Conservation (phyloP, 805 yeast species). For the Metschnikowia similis region DNA sequence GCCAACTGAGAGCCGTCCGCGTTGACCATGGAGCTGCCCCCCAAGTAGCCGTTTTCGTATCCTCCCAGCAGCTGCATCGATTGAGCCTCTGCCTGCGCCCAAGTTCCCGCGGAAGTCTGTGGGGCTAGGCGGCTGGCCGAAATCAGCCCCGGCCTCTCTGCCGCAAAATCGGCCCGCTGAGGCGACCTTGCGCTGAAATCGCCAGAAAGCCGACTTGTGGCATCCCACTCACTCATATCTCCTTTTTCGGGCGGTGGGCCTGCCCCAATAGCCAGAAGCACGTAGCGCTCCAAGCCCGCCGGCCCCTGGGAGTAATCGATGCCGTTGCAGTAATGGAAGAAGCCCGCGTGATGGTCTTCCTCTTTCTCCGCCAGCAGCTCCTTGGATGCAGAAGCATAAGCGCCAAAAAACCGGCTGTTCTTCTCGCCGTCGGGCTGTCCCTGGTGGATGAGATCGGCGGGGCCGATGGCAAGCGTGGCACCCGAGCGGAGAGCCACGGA, state of each 20-base stretch:
- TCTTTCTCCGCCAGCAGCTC: constrained; percentile 15
- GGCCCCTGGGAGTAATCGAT: constrained; percentile 19
- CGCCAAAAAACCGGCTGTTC: constrained; percentile 22
- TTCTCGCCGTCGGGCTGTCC: constrained; percentile 32
- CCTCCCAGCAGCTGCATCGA: neutral
- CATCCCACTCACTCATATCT: constrained; percentile 9
- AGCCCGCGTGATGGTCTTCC: constrained; percentile 39
- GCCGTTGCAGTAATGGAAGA: constrained; percentile 38
- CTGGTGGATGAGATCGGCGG: constrained; percentile 38
- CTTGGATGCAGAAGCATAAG: constrained; percentile 21
- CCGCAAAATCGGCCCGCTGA: too few relatives aligned
- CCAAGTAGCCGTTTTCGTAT: neutral
- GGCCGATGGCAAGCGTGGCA: constrained; percentile 22
- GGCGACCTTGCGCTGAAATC: neutral
- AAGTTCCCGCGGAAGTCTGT: neutral
- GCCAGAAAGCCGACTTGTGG: neutral
- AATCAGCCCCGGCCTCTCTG: too few relatives aligned
- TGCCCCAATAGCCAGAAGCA: constrained; percentile 25
- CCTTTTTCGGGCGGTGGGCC: constrained; percentile 11
- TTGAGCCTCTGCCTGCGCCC: neutral
- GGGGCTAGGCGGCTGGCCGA: neutral
- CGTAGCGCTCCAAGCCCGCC: constrained; percentile 26
- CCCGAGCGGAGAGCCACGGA: constrained; percentile 19
- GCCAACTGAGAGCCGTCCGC: too few relatives aligned
- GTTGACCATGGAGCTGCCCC: too few relatives aligned